Evolutionary conservation across 305 asterid species (phyloP).

Genomic region (Fraxinus xanthoxyloides): DNA sequence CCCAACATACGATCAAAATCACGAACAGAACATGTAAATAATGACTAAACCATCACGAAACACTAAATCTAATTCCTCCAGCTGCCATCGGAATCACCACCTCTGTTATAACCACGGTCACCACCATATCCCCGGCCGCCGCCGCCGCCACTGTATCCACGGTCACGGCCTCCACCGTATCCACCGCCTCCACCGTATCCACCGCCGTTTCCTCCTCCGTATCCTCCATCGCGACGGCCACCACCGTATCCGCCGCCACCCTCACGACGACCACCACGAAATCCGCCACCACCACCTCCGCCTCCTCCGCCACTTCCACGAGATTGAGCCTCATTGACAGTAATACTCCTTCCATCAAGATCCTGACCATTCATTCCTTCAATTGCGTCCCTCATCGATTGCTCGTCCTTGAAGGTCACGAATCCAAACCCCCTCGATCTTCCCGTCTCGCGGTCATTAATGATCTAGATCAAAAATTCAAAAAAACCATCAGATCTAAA

Average conservation of each 20-base stretch:
- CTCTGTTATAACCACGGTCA: conserved; percentile 18
- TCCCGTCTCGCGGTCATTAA: conserved; percentile 68
- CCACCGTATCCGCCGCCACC: neutral
- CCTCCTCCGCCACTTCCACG: conserved; percentile 59
- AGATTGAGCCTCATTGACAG: conserved; percentile 66
- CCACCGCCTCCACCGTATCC: conserved; percentile 20
- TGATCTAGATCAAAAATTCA: conserved; percentile 34
- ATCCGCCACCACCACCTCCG: neutral
- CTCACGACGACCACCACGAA: neutral
- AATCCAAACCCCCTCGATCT: conserved; percentile 70
- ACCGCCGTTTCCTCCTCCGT: neutral
- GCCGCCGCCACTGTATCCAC: conserved; percentile 17
- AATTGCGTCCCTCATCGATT: conserved; percentile 53
- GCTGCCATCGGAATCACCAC: conserved; percentile 35
- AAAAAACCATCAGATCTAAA: conserved; percentile 10
- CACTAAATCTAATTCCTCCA: conserved; percentile 34
- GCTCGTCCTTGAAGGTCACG: conserved; percentile 56
- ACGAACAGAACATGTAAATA: neutral
- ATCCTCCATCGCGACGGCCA: conserved; percentile 2
- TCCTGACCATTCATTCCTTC: conserved; percentile 65
- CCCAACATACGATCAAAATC: neutral
- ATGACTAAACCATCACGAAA: conserved; percentile 3
- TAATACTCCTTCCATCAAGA: conserved; percentile 60
- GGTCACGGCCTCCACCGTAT: neutral
- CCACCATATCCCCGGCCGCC: conserved; percentile 16